Conservation (phyloP, 1,284 basidiomycete genomes). For the Leccinum insolens region DNA sequence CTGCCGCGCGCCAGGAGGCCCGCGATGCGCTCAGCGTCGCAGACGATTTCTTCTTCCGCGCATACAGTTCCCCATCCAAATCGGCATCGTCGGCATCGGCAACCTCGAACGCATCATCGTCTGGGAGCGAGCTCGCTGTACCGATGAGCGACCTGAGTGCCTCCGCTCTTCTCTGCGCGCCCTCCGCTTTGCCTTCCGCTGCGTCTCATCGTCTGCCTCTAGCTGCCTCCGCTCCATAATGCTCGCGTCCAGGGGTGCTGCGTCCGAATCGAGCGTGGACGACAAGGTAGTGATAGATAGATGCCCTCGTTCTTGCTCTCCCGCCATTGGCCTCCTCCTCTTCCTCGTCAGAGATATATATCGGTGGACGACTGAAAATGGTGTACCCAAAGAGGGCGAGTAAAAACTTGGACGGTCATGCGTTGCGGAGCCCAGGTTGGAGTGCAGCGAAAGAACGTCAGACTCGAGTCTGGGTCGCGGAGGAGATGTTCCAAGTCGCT, state of each 20-base stretch:
- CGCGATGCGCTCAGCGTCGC: constrained; percentile 37
- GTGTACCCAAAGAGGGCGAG: constrained; percentile 66
- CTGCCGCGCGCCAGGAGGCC: too few relatives aligned
- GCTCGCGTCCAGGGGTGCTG: constrained; percentile 32
- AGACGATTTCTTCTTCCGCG: constrained; percentile 38
- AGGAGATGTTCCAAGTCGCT: constrained; percentile 67
- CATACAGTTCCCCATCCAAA: constrained; percentile 59
- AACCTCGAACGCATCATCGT: constrained; percentile 50
- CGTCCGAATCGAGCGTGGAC: constrained; percentile 67
- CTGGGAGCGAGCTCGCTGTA: constrained; percentile 6
- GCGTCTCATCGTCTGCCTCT: too few relatives aligned
- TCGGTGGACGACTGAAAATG: constrained; percentile 61
- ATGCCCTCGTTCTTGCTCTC: constrained; percentile 4
- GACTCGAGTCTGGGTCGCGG: constrained; percentile 43
- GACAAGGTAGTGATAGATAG: constrained; percentile 41
- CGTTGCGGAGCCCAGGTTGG: constrained; percentile 49
- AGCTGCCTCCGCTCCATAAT: too few relatives aligned
- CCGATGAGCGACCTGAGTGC: constrained; percentile 44
- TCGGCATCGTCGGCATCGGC: constrained; percentile 53
- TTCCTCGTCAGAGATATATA: too few relatives aligned
- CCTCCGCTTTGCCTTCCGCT: too few relatives aligned
- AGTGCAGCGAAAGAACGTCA: constrained; percentile 70
- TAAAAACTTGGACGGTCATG: constrained; percentile 43
- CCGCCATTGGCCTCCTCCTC: too few relatives aligned
- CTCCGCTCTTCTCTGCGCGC: too few relatives aligned